Evolutionary conservation across 148 eudicot species (phyloP).

Genomic region (Heliamphora exappendiculata): DNA sequence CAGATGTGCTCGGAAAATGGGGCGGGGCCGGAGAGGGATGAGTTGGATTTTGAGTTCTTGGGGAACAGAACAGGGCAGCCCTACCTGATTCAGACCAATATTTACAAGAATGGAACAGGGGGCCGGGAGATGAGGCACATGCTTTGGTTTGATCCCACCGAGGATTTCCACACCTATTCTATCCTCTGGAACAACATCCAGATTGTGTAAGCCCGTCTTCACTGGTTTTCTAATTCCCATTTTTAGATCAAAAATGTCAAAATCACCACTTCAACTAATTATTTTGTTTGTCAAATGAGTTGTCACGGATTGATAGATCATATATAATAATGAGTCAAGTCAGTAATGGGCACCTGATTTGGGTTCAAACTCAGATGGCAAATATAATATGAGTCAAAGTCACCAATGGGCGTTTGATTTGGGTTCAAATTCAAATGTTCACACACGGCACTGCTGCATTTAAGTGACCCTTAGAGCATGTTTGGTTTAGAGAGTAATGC

Average conservation of each 20-base stretch:
- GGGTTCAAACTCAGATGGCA: too few relatives aligned
- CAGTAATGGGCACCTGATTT: too few relatives aligned
- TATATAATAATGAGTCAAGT: too few relatives aligned
- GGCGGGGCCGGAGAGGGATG: constrained; percentile 88
- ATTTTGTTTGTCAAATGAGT: too few relatives aligned
- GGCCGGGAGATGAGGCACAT: constrained; percentile 79
- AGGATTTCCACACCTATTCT: constrained; percentile 78
- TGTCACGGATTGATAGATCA: too few relatives aligned
- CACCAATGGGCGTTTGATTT: too few relatives aligned
- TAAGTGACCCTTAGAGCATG: too few relatives aligned
- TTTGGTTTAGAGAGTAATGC: too few relatives aligned
- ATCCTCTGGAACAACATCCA: constrained; percentile 83
- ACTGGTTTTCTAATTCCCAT: background rate
- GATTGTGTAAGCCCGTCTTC: constrained; percentile 49
- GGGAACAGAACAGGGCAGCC: constrained; percentile 90
- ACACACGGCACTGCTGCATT: too few relatives aligned
- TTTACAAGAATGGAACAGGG: constrained; percentile 90
- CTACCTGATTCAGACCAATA: constrained; percentile 73
- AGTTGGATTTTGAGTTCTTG: constrained; percentile 85
- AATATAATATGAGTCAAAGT: too few relatives aligned
- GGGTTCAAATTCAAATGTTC: too few relatives aligned
- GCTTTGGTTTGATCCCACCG: constrained; percentile 93
- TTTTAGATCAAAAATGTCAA: background rate
- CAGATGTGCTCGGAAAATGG: constrained; percentile 89
- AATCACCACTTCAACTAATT: too few relatives aligned